Percentiles rank a stretch among this genome's conserved stretches.
phyloP scores from a whole-genome alignment of 805 yeast species.

The Yarrowia sp. region DNA sequence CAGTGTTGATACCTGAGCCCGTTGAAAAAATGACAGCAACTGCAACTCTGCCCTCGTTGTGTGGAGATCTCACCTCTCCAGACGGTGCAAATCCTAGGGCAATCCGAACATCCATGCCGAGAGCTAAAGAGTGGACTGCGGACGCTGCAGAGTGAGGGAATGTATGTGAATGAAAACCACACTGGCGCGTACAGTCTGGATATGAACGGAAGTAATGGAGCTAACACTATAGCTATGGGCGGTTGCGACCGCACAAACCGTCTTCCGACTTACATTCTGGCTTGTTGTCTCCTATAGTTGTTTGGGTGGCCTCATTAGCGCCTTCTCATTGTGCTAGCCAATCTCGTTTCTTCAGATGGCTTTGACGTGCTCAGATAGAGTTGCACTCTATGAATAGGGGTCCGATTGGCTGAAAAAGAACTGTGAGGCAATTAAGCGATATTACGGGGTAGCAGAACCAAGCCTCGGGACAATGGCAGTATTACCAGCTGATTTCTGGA shows the following conservation, averaged over 20 bases:
- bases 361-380: slow-evolving; percentile 28
- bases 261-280: background rate
- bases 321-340: slow-evolving; percentile 14
- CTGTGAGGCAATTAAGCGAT: too few relatives aligned
- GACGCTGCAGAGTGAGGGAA: slow-evolving; percentile 4
- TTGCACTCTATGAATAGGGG: slow-evolving; percentile 12
- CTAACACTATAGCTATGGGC: too few relatives aligned
- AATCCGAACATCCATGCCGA: slow-evolving; percentile 27
- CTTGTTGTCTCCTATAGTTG: background rate
- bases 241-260: too few relatives aligned
- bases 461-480: too few relatives aligned
- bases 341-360: slow-evolving; percentile 23
- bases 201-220: too few relatives aligned
- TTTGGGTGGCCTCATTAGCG: slow-evolving; percentile 13
- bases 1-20: too few relatives aligned
- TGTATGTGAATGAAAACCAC: background rate
- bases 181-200: too few relatives aligned
- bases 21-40: background rate
- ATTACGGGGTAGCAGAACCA: too few relatives aligned
- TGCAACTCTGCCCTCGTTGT: background rate
- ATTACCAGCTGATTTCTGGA: too few relatives aligned
- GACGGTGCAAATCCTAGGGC: slow-evolving; percentile 15
- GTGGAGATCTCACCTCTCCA: background rate
- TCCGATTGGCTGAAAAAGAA: background rate
- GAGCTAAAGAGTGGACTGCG: slow-evolving; percentile 11